A percentile compares a stretch with the other conserved stretches of the same genome.
phyloP scores from a whole-genome alignment of 2,329 filamentous ascomycete genomes.

The Rutstroemia sydowiana region DNA sequence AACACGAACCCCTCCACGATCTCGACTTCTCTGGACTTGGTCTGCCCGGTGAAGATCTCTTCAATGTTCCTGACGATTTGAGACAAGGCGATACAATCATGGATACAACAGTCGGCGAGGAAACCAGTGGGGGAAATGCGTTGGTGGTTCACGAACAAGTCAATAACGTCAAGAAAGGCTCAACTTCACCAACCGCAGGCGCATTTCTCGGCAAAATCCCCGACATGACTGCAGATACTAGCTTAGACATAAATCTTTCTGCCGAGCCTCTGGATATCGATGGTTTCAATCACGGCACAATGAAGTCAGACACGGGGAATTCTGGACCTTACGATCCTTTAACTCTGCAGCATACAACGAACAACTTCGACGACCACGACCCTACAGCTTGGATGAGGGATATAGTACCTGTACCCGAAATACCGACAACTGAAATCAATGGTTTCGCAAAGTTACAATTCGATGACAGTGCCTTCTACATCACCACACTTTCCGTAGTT shows the following conservation, averaged over 20 bases:
- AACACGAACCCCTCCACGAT: no score
- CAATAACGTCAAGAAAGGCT: background rate
- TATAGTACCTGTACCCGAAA: no score
- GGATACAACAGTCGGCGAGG: background rate
- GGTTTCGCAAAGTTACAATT: slow-evolving; percentile 56
- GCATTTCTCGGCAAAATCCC: background rate
- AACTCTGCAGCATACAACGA: no score
- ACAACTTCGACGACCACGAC: background rate
- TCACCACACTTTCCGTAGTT: slow-evolving; percentile 67
- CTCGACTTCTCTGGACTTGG: no score
- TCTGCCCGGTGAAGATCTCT: background rate
- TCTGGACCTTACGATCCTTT: no score
- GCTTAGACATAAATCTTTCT: no score
- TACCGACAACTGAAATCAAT: background rate
- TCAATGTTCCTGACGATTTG: background rate
- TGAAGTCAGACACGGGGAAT: no score
- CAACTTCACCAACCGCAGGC: background rate
- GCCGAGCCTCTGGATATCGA: background rate
- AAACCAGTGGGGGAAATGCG: background rate
- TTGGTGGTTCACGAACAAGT: background rate
- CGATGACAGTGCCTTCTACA: slow-evolving; percentile 68
- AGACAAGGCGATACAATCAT: background rate
- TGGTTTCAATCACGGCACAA: background rate
- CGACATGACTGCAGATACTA: background rate
- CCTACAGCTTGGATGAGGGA: no score